Conservation (phyloP, 1,139 yeast species). For the Pichia terricola region DNA sequence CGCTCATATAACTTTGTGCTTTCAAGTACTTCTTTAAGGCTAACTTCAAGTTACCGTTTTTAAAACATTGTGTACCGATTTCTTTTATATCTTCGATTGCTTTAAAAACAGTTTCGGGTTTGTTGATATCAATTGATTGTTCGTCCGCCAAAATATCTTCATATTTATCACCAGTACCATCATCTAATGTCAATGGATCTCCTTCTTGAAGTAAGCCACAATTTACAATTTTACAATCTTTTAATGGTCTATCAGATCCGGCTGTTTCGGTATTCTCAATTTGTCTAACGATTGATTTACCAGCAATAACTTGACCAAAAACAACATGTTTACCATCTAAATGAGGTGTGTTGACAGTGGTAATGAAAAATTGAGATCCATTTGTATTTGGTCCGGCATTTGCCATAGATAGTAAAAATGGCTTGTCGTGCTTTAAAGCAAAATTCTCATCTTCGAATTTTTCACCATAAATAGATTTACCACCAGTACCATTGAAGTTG, state of each 20-base stretch:
- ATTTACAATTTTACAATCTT: constrained; percentile 61
- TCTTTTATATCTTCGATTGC: constrained; percentile 65
- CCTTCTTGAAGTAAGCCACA: constrained; percentile 70
- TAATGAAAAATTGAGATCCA: constrained; percentile 91
- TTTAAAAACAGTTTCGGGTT: constrained; percentile 54
- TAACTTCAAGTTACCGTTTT: constrained; percentile 44
- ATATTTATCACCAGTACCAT: constrained; percentile 78
- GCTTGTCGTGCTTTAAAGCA: constrained; percentile 62
- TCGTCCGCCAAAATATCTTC: constrained; percentile 75
- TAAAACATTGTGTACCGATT: constrained; percentile 69
- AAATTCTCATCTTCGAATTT: constrained; percentile 93
- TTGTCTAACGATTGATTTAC: constrained; percentile 70
- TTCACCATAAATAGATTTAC: constrained; percentile 91
- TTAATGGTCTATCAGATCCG: constrained; percentile 51
- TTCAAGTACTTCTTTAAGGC: constrained; percentile 65
- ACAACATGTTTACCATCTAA: constrained; percentile 94
- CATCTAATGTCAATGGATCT: constrained; percentile 39
- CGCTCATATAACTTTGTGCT: constrained; percentile 58
- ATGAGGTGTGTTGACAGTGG: constrained; percentile 60
- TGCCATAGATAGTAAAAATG: constrained; percentile 91
- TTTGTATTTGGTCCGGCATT: constrained; percentile 93
- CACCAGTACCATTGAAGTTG: constrained; percentile 83
- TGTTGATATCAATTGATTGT: constrained; percentile 47
- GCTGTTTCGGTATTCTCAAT: constrained; percentile 66
- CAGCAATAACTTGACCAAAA: constrained; percentile 80